These are phyloP conservation scores for Kwoniella shandongensis DNA, from an alignment of 768 basidiomycete species.

Conservation along the genomic window DNA sequence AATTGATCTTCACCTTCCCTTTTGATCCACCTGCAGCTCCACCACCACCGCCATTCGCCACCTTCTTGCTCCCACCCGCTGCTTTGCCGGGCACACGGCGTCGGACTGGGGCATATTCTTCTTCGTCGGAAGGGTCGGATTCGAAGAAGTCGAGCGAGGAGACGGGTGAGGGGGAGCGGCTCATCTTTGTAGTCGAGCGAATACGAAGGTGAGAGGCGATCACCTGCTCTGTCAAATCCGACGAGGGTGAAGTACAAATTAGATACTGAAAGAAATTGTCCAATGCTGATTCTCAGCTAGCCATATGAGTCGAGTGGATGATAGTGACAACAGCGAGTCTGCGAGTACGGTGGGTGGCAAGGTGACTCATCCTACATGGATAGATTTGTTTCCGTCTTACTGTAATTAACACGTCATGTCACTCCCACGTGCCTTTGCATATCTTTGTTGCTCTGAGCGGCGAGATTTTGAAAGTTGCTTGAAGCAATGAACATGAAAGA, in stretches of 20 bases:
- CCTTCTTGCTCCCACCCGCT: constrained; percentile 17
- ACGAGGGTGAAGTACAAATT: constrained; percentile 4
- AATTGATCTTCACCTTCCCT: constrained; percentile 40
- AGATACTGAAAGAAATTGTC: no score
- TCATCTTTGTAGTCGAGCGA: constrained; percentile 24
- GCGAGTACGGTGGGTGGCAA: no score
- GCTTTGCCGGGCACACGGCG: constrained; percentile 12
- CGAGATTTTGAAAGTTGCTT: constrained; percentile 2
- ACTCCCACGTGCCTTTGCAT: background rate
- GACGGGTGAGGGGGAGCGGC: constrained; percentile 39
- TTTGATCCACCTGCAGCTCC: constrained; percentile 11
- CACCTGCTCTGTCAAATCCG: background rate
- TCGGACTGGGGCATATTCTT: constrained; percentile 33
- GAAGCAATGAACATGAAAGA: no score
- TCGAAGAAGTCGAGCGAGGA: constrained; percentile 45
- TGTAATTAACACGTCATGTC: background rate
- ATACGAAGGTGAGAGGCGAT: background rate
- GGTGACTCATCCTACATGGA: background rate
- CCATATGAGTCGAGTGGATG: no score
- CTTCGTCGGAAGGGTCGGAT: constrained; percentile 38
- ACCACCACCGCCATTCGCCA: constrained; percentile 9
- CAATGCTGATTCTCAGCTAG: no score
- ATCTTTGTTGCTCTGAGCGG: background rate
- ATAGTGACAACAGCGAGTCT: no score
- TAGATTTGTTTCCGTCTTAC: background rate